Base-by-base conservation (phyloP, 495 filamentous ascomycete species). In the Chaetomidium leptoderma region DNA sequence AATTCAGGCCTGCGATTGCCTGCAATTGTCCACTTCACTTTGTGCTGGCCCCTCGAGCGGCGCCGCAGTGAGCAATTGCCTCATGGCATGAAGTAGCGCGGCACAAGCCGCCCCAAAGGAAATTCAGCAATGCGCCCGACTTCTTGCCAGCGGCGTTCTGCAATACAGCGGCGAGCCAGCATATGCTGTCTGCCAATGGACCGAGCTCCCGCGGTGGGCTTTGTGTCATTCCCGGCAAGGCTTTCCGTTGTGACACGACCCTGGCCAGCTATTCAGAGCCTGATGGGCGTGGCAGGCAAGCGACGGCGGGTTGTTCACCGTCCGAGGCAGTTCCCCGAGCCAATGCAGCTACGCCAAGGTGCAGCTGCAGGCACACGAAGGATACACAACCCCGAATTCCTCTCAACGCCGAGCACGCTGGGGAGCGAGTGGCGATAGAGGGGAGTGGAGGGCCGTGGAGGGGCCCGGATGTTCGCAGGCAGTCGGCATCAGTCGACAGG, bases 311-410 rank as follows among this genome's bases (percentile, higher is more conserved):
- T 37, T 42, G 36, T 14, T 42, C 50, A 42, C 26, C 37, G 50
- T 40, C 37, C 50, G 50, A 53, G 50, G 43, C 50, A 40, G 7
- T 26, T 14, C 50, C 56, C 37, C 21, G 43, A 33, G 19, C 29
- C 27, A 39, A 44, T 43, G 53, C 58, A 49, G 33, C 45, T 30
- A 36, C 26, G 29, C 46, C 30, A 30, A 43, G 53, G 43, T 39
- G 47, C 53, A 40, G 59, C 40, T 54, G 59, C 59, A 54, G 59
- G 48, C 53, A 57, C 36, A 30, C 59, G 52, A 52, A 36, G 33
- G 58, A 51, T 4, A 55, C 39, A 55, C 23, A 23, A 23, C 50
- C 50, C 24, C 6, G n/a, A 19, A n/a, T 11, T 19, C n/a, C 10
- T n/a, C 23, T 13, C 21, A 27, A 45, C 5, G 17, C 6, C 3